Percentiles rank a stretch among this genome's conserved stretches.
Conservation (phyloP, 345 rosid genomes). For the Kernera saxatilis region DNA sequence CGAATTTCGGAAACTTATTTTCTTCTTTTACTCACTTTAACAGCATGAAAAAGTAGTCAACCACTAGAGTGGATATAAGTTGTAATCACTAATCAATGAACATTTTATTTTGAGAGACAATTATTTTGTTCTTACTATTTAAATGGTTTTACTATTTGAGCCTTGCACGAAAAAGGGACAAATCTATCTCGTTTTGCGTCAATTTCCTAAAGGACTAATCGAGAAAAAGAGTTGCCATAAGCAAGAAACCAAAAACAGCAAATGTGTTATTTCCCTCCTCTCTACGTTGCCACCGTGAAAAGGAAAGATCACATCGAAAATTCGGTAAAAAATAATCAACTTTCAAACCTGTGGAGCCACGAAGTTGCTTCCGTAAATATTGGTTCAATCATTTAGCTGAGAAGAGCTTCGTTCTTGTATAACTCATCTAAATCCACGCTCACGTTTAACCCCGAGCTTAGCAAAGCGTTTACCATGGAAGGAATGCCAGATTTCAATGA, state of each 20-base stretch:
- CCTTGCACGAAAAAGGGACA: too few species aligned
- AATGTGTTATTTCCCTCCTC: not conserved
- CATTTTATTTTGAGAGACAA: not conserved
- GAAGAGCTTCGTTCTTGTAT: slow-evolving; percentile 30
- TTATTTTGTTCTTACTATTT: too few species aligned
- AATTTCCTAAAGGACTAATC: too few species aligned
- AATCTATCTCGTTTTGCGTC: too few species aligned
- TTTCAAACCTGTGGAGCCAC: not conserved
- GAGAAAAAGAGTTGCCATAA: too few species aligned
- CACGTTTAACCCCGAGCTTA: slow-evolving; percentile 41
- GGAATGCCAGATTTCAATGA: slow-evolving; percentile 47
- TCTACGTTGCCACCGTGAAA: not conserved
- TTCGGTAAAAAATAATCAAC: not conserved
- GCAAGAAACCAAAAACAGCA: too few species aligned
- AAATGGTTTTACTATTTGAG: too few species aligned
- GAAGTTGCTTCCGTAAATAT: not conserved
- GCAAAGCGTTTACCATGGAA: slow-evolving; percentile 43
- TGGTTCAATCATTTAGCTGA: slow-evolving; percentile 17
- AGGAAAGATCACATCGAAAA: not conserved
- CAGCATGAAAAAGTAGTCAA: not conserved
- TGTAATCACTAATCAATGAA: not conserved
- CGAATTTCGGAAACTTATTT: not conserved
- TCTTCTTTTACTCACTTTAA: not conserved
- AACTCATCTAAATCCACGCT: slow-evolving; percentile 46
- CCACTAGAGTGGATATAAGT: not conserved